A percentile compares a stretch with the other conserved stretches of the same genome.
Evolutionary conservation across 148 eudicot species (phyloP).

Genomic region (Cornus kousa): DNA sequence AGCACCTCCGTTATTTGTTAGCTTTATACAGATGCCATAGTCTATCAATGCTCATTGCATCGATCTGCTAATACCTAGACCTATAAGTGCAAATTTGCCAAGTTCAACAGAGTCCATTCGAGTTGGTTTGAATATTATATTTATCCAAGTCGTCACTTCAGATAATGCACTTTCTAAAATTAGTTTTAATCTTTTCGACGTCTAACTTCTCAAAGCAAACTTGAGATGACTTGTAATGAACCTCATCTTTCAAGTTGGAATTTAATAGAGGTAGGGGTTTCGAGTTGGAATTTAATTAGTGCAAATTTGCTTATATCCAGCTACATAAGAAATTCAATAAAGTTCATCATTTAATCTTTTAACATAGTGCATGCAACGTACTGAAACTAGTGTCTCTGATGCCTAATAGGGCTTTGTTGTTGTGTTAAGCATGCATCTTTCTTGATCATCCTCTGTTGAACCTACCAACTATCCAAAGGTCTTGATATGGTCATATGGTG

Average conservation of each 20-base stretch:
- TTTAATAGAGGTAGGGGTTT: too few species aligned
- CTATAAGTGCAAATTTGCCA: neutral
- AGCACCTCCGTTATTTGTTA: neutral
- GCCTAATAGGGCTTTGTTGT: neutral
- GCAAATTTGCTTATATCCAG: neutral
- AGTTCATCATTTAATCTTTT: neutral
- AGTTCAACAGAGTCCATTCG: neutral
- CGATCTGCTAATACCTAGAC: neutral
- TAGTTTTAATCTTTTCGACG: neutral
- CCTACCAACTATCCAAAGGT: neutral
- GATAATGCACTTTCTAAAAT: neutral
- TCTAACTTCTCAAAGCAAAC: neutral
- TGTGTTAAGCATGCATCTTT: neutral
- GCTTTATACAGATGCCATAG: neutral
- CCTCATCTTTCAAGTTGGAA: neutral
- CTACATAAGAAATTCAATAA: neutral
- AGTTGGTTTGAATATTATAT: too few species aligned
- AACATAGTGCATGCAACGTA: neutral
- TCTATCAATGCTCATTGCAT: neutral
- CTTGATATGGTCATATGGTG: neutral
- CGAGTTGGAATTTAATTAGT: too few species aligned
- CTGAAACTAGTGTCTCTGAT: neutral
- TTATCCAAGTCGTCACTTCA: too few species aligned
- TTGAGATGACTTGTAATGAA: neutral
- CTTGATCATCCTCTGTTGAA: neutral